Percentiles rank a stretch among this genome's conserved stretches.
phyloP scores from a whole-genome alignment of 1,139 yeast genomes.

The Taphrina deformans region DNA sequence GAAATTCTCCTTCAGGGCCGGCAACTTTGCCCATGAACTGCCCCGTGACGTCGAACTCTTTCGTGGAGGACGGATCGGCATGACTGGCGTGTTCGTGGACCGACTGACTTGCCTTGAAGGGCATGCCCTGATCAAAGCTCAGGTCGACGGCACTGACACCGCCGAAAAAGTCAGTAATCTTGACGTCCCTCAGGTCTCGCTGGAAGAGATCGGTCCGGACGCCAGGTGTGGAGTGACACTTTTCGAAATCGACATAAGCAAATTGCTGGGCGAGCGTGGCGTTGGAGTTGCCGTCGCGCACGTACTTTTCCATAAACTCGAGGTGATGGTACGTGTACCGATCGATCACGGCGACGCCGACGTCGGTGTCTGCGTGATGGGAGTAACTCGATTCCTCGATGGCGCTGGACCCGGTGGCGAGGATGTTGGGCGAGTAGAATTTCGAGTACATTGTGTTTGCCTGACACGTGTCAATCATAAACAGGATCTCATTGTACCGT shows the following conservation, averaged over 20 bases:
- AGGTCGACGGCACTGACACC: conserved; percentile 81
- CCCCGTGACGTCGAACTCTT: not conserved
- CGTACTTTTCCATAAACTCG: conserved; percentile 74
- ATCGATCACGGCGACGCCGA: conserved; percentile 97
- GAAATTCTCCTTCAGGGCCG: not conserved
- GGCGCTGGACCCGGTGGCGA: conserved; percentile 92
- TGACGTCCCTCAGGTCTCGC: conserved; percentile 67
- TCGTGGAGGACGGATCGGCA: not conserved
- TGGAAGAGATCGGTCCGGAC: conserved; percentile 75
- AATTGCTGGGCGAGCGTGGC: conserved; percentile 82
- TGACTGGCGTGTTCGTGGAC: not conserved
- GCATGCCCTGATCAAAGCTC: conserved; percentile 45
- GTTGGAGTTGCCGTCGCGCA: conserved; percentile 42
- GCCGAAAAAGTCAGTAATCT: conserved; percentile 91
- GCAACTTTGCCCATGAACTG: not conserved
- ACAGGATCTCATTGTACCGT: conserved; percentile 83
- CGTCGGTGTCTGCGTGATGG: conserved; percentile 90
- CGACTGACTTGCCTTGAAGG: not conserved
- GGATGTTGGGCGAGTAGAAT: conserved; percentile 86
- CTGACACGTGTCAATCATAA: conserved; percentile 98
- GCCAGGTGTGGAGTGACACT: conserved; percentile 90
- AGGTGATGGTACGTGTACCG: conserved; percentile 89
- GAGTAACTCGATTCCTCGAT: conserved; percentile 89
- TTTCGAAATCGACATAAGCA: conserved; percentile 76
- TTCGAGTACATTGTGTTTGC: conserved; percentile 96